Evolutionary conservation across 345 rosid genomes (phyloP).

Genomic region (Hibiscus syriacus): DNA sequence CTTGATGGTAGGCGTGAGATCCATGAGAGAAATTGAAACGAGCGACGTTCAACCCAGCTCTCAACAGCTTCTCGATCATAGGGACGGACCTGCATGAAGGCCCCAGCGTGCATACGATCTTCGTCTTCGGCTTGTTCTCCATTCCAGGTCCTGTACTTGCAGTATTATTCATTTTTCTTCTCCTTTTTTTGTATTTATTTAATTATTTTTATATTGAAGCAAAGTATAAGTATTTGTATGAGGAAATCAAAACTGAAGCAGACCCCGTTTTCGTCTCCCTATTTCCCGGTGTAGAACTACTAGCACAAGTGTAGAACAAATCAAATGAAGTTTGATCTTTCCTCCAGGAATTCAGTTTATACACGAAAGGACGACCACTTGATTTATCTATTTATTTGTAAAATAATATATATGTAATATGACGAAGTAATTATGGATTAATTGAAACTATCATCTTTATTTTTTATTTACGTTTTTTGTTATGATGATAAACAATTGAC

Average conservation of each 20-base stretch:
- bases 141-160: not conserved
- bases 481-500: too few species aligned
- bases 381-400: too few species aligned
- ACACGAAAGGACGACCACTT: too few species aligned
- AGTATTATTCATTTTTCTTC: not conserved
- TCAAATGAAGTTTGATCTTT: not conserved
- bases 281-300: not conserved
- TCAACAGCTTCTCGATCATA: constrained; percentile 75
- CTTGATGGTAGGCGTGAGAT: constrained; percentile 84
- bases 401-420: too few species aligned
- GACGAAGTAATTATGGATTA: too few species aligned
- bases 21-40: constrained; percentile 97
- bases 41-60: constrained; percentile 95
- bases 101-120: constrained; percentile 93
- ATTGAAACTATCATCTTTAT: too few species aligned
- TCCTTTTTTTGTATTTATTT: not conserved
- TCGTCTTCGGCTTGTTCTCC: constrained; percentile 71
- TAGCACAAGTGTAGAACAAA: not conserved
- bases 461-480: too few species aligned
- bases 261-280: not conserved
- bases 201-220: too few species aligned
- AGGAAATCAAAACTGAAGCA: not conserved
- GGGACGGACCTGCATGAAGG: constrained; percentile 79
- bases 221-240: too few species aligned
- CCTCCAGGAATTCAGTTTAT: not conserved